Evolutionary conservation across 805 yeast species (phyloP).

Genomic region (Starmerella riodocensis): DNA sequence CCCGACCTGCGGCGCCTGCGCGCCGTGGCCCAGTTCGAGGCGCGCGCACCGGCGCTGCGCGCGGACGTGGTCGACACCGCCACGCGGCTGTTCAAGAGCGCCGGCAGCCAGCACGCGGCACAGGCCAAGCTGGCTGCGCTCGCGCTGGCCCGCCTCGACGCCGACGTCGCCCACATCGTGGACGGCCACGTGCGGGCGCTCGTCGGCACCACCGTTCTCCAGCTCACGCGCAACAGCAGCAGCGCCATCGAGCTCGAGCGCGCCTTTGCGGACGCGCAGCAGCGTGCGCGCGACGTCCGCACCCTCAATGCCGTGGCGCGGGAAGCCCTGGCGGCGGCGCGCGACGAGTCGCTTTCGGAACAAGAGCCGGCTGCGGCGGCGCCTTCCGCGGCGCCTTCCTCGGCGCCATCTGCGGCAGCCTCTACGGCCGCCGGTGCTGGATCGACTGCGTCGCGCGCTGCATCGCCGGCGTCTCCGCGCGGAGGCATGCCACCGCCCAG

Average conservation of each 20-base stretch:
- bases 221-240: conserved; percentile 10
- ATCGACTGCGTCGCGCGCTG: too few relatives aligned
- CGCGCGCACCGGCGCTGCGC: conserved; percentile 9
- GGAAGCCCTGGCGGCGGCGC: background rate
- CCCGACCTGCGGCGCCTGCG: conserved; percentile 11
- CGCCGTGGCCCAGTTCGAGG: conserved; percentile 10
- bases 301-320: background rate
- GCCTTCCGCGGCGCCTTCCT: too few relatives aligned
- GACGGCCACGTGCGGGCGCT: conserved; percentile 5
- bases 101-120: conserved; percentile 4
- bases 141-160: conserved; percentile 5
- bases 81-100: conserved; percentile 1
- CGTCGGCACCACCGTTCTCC: conserved; percentile 12
- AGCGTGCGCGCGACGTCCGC: conserved; percentile 1
- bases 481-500: too few relatives aligned
- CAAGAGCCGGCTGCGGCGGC: too few relatives aligned
- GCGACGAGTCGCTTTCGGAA: background rate
- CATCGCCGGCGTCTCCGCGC: too few relatives aligned
- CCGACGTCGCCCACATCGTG: conserved; percentile 6
- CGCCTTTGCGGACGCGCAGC: conserved; percentile 14
- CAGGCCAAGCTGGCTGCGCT: conserved; percentile 10
- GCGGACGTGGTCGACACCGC: conserved; percentile 10
- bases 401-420: too few relatives aligned
- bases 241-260: conserved; percentile 1
- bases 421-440: too few relatives aligned